phyloP scores from a whole-genome alignment of 371 early-diverging fungal genomes.

The Mycotypha africana region DNA sequence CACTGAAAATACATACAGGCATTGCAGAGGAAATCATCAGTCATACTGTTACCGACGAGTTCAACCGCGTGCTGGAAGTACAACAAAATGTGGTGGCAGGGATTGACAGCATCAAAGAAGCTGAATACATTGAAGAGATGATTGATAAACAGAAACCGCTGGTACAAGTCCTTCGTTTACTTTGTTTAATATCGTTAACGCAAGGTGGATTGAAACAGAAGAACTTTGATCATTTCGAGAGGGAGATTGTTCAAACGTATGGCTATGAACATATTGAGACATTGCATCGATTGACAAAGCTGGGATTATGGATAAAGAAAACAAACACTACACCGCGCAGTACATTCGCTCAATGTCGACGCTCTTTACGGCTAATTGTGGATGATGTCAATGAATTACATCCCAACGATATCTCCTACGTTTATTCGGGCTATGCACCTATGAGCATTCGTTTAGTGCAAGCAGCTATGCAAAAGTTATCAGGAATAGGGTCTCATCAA shows the following conservation, averaged over 20 bases:
- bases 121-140: conserved; percentile 83
- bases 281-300: conserved; percentile 64
- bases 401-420: conserved; percentile 87
- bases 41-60: conserved; percentile 74
- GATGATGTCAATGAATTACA: conserved; percentile 83
- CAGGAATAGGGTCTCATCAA: conserved; percentile 15
- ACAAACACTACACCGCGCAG: conserved; percentile 38
- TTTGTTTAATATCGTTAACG: conserved; percentile 80
- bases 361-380: conserved; percentile 73
- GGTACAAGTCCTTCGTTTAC: conserved; percentile 70
- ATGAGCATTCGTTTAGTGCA: conserved; percentile 86
- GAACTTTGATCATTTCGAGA: conserved; percentile 71
- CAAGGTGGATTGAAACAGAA: conserved; percentile 79
- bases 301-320: conserved; percentile 61
- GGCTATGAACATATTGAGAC: conserved; percentile 87
- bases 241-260: conserved; percentile 86
- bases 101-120: conserved; percentile 55
- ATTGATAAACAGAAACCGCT: conserved; percentile 71
- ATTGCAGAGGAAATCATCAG: conserved; percentile 81
- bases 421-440: conserved; percentile 94
- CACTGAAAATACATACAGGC: conserved; percentile 71
- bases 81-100: conserved; percentile 91
- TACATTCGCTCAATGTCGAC: conserved; percentile 54
- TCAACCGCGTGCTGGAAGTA: conserved; percentile 75
- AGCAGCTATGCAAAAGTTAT: conserved; percentile 53